Evolutionary conservation across 768 basidiomycete genomes (phyloP).

Genomic region (Xerocomus spinulosus): DNA sequence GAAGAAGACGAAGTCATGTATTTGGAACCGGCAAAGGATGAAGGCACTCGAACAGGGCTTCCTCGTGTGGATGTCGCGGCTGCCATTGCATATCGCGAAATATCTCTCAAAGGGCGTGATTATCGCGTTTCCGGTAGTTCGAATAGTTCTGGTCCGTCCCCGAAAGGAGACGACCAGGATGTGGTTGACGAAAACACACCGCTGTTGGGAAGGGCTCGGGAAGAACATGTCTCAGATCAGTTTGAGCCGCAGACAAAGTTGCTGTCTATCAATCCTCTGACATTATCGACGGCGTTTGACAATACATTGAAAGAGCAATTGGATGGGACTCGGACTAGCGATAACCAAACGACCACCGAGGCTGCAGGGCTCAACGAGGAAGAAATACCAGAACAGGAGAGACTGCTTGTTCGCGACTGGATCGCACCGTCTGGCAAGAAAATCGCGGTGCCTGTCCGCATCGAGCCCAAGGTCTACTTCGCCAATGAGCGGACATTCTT

Average conservation of each 20-base stretch:
- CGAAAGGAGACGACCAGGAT: conserved; percentile 25
- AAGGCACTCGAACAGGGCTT: conserved; percentile 76
- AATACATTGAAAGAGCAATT: conserved; percentile 74
- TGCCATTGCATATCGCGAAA: conserved; percentile 83
- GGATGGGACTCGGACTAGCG: conserved; percentile 29
- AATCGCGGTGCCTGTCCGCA: conserved; percentile 90
- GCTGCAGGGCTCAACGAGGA: conserved; percentile 36
- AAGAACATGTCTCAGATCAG: conserved; percentile 17
- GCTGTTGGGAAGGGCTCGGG: conserved; percentile 31
- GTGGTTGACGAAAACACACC: conserved; percentile 35
- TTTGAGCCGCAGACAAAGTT: conserved; percentile 24
- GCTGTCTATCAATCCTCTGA: conserved; percentile 81
- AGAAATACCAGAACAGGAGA: conserved; percentile 41
- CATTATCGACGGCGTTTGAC: conserved; percentile 78
- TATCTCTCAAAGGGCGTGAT: conserved; percentile 56
- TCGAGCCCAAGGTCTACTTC: conserved; percentile 98
- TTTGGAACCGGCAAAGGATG: conserved; percentile 68
- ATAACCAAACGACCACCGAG: conserved; percentile 19
- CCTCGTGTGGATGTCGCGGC: conserved; percentile 70
- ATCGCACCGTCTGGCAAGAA: conserved; percentile 80
- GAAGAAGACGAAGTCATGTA: conserved; percentile 83
- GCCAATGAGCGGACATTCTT: conserved; percentile 93
- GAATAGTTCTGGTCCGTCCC: conserved; percentile 8
- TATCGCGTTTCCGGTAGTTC: conserved; percentile 3
- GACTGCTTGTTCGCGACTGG: conserved; percentile 63